A percentile compares a stretch with the other conserved stretches of the same genome.
These are phyloP conservation scores for Austroboletus eburneus DNA, from an alignment of 768 basidiomycete genomes.

Conservation along the genomic window DNA sequence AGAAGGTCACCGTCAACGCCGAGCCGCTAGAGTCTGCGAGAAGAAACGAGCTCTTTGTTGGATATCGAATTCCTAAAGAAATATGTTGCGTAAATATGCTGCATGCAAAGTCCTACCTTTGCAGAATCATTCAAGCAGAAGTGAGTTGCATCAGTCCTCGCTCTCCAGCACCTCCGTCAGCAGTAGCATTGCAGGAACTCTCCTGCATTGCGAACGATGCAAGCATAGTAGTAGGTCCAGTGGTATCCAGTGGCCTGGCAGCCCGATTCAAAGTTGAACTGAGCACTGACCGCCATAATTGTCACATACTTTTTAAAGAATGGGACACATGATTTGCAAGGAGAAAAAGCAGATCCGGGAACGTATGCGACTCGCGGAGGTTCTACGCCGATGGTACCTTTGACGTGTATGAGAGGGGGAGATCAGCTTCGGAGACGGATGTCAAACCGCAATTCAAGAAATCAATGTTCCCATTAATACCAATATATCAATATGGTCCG, in stretches of 20 bases:
- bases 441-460: constrained; percentile 80
- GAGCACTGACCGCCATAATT: constrained; percentile 37
- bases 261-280: not conserved
- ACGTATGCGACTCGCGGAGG: constrained; percentile 47
- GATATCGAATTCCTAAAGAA: constrained; percentile 64
- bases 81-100: not conserved
- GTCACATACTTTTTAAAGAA: constrained; percentile 59
- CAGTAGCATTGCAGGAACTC: constrained; percentile 61
- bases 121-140: constrained; percentile 36
- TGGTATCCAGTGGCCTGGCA: not conserved
- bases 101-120: not conserved
- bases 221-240: constrained; percentile 71
- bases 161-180: constrained; percentile 73
- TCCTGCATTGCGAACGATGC: constrained; percentile 92
- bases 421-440: constrained; percentile 62
- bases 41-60: constrained; percentile 61
- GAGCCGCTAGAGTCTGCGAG: constrained; percentile 43
- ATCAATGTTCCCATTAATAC: constrained; percentile 64
- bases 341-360: constrained; percentile 50
- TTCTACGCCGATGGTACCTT: constrained; percentile 46
- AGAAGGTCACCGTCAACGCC: constrained; percentile 45
- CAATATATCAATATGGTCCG: no score
- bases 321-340: constrained; percentile 47
- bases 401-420: constrained; percentile 57
- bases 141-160: constrained; percentile 88